Percentiles rank a stretch among this genome's conserved stretches.
Evolutionary conservation across 2,329 filamentous ascomycete genomes (phyloP).

Genomic region (Aureobasidium sp.): DNA sequence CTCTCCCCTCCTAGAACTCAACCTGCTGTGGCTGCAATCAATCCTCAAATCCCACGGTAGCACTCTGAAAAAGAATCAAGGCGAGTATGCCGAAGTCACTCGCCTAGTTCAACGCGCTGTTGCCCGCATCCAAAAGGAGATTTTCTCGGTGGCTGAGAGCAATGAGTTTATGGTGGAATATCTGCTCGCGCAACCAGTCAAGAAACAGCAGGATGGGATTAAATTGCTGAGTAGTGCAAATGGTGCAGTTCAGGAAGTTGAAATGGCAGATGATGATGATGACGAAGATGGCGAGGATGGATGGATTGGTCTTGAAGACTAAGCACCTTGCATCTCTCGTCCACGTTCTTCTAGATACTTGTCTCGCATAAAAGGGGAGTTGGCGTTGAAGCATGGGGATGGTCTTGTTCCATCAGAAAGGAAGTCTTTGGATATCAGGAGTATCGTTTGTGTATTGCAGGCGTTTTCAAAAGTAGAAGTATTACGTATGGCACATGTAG

Average conservation of each 20-base stretch:
- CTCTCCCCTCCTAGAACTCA: constrained; percentile 90
- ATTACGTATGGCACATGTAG: no score
- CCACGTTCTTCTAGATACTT: no score
- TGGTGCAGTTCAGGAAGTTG: constrained; percentile 1
- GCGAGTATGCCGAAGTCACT: constrained; percentile 74
- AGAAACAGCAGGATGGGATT: neutral
- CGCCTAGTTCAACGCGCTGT: constrained; percentile 75
- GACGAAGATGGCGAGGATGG: constrained; percentile 11
- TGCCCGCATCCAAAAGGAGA: constrained; percentile 69
- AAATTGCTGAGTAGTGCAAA: neutral
- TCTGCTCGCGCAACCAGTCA: constrained; percentile 40
- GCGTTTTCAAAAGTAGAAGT: no score
- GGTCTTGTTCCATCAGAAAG: no score
- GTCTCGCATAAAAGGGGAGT: no score
- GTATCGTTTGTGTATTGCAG: no score
- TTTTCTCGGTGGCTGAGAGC: constrained; percentile 74
- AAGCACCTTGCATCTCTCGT: no score
- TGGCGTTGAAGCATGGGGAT: no score
- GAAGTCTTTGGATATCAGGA: no score
- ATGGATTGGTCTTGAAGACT: constrained; percentile 14
- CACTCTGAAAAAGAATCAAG: constrained; percentile 73
- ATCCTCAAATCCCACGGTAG: constrained; percentile 72
- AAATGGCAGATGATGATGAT: constrained; percentile 11
- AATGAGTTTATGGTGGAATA: constrained; percentile 89
- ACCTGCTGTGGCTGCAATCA: constrained; percentile 83